Evolutionary conservation across 805 yeast genomes (phyloP).

Genomic region (Kregervanrija pseudodelftensis): DNA sequence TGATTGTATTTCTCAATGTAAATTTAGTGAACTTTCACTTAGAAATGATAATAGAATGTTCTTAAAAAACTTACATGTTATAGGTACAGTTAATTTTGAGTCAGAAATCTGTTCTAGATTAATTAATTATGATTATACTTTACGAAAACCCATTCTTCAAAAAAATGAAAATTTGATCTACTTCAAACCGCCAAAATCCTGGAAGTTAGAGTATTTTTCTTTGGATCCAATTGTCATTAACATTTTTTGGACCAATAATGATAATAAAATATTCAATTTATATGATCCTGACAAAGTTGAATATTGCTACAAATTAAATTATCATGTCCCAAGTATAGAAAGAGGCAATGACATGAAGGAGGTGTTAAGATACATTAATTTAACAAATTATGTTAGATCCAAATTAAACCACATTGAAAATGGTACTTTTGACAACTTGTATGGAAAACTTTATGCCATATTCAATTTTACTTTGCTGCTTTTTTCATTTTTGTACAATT

Average conservation of each 20-base stretch:
- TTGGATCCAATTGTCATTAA: conserved; percentile 65
- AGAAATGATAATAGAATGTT: conserved; percentile 9
- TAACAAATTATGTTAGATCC: conserved; percentile 22
- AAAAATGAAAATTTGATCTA: conserved; percentile 30
- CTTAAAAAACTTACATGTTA: conserved; percentile 16
- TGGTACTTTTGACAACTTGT: no score
- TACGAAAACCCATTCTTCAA: conserved; percentile 12
- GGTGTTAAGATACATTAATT: conserved; percentile 23
- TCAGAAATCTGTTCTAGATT: conserved; percentile 6
- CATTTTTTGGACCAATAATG: conserved; percentile 31
- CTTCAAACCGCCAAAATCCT: conserved; percentile 68
- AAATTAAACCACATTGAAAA: conserved; percentile 10
- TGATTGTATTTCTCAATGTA: conserved; percentile 6
- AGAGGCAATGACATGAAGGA: conserved; percentile 17
- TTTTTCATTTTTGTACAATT: conserved; percentile 2
- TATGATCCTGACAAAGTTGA: conserved; percentile 14
- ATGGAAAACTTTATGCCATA: no score
- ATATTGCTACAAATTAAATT: conserved; percentile 23
- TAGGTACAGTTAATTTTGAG: conserved; percentile 23
- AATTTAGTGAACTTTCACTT: no score
- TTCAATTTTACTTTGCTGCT: background rate
- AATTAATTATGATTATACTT: conserved; percentile 12
- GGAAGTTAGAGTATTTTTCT: conserved; percentile 70
- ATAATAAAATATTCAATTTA: conserved; percentile 7
- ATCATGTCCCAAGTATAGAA: conserved; percentile 12